Conservation (phyloP, 2,329 filamentous ascomycete genomes). For the Botryosphaeria agaves region DNA sequence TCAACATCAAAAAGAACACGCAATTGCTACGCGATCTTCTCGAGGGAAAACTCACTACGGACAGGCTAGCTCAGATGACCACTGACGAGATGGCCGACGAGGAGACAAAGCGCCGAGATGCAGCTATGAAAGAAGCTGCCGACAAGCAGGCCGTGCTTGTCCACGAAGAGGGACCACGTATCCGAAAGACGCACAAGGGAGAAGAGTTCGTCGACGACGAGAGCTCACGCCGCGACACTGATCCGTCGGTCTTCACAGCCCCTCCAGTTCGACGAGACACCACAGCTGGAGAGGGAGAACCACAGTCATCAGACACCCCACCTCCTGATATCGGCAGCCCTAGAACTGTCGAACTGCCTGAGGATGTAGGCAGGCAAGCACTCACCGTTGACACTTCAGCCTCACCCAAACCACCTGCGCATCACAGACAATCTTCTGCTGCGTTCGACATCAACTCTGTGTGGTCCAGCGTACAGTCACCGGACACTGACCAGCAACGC, state of each 20-base stretch:
- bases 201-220: conserved; percentile 80
- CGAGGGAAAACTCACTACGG: conserved; percentile 50
- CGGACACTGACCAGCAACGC: conserved; percentile 30
- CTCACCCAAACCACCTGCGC: no score
- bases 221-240: conserved; percentile 22
- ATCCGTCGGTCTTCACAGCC: conserved; percentile 30
- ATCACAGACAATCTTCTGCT: conserved; percentile 34
- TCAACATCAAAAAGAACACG: conserved; percentile 80
- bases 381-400: conserved; percentile 17
- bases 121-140: conserved; percentile 57
- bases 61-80: conserved; percentile 73
- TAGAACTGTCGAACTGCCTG: conserved; percentile 18
- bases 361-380: conserved; percentile 13
- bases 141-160: conserved; percentile 78
- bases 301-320: conserved; percentile 17
- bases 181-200: conserved; percentile 85
- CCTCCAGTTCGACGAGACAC: conserved; percentile 24
- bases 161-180: conserved; percentile 53
- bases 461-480: conserved; percentile 68
- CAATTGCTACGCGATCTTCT: conserved; percentile 62
- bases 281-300: conserved; percentile 15
- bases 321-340: conserved; percentile 2
- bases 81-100: conserved; percentile 83
- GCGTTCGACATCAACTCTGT: conserved; percentile 77
- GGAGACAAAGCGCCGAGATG: conserved; percentile 63